Evolutionary conservation across 805 yeast genomes (phyloP).

Genomic region (Wickerhamomyces queroliae): DNA sequence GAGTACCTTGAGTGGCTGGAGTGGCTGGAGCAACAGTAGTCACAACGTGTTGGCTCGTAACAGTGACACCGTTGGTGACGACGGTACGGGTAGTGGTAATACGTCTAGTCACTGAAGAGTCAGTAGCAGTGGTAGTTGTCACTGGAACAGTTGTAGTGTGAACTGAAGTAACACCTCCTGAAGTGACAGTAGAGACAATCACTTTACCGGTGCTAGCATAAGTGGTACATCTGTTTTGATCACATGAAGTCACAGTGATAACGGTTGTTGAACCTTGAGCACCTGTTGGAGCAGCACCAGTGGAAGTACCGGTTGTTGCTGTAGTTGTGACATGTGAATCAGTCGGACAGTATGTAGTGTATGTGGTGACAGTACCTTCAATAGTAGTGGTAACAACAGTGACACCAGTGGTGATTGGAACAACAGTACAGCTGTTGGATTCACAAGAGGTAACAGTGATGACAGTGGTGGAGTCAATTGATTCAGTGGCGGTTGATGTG

Average conservation of each 20-base stretch:
- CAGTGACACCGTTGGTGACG: neutral
- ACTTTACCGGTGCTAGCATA: neutral
- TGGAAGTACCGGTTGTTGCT: neutral
- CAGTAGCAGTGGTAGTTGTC: slow-evolving; percentile 28
- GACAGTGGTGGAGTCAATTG: neutral
- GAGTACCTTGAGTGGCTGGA: neutral
- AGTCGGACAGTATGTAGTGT: slow-evolving; percentile 10
- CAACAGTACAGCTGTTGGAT: slow-evolving; percentile 25
- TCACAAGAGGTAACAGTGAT: slow-evolving; percentile 28
- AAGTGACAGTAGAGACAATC: neutral
- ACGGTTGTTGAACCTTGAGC: neutral
- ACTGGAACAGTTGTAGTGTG: slow-evolving; percentile 24
- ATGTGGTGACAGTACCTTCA: slow-evolving; percentile 17
- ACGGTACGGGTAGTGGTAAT: slow-evolving; percentile 6
- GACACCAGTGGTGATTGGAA: slow-evolving; percentile 27
- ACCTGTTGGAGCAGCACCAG: neutral
- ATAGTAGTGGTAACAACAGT: slow-evolving; percentile 28
- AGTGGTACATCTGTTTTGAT: neutral
- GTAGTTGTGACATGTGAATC: neutral
- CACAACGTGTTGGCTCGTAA: too few species aligned
- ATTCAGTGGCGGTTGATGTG: neutral
- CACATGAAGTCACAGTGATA: neutral
- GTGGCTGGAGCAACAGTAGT: neutral
- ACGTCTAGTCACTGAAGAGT: slow-evolving; percentile 21
- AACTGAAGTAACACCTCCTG: neutral